Conservation (phyloP, 1,139 yeast species). For the Geotrichum candidum region DNA sequence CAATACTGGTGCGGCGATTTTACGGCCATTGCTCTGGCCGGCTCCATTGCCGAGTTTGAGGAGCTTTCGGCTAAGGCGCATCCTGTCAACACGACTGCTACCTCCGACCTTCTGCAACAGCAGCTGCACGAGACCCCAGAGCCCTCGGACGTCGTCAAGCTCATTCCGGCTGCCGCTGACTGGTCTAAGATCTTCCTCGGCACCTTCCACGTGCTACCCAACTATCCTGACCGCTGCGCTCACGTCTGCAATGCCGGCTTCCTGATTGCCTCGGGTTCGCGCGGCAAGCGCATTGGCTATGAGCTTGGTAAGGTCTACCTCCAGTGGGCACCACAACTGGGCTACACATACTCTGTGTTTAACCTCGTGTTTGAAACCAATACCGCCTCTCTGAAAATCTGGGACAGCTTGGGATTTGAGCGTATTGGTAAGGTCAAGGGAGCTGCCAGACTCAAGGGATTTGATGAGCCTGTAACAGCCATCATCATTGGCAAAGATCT, state of each 20-base stretch:
- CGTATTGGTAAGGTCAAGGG: conserved; percentile 62
- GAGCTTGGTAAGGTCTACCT: conserved; percentile 57
- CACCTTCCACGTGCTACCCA: conserved; percentile 69
- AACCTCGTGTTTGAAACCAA: conserved; percentile 74
- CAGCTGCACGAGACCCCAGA: conserved; percentile 10
- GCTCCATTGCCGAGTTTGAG: conserved; percentile 22
- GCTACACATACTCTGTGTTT: conserved; percentile 74
- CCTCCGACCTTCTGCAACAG: conserved; percentile 8
- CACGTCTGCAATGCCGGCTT: conserved; percentile 82
- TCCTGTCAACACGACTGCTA: conserved; percentile 1
- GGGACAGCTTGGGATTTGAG: conserved; percentile 73
- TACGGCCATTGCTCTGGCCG: conserved; percentile 45
- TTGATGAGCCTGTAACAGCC: conserved; percentile 58
- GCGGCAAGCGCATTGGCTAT: conserved; percentile 58
- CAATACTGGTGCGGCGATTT: conserved; percentile 73
- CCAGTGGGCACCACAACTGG: conserved; percentile 61
- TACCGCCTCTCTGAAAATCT: conserved; percentile 57
- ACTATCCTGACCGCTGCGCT: conserved; percentile 68
- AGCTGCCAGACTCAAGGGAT: conserved; percentile 61
- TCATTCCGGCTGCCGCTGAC: conserved; percentile 25
- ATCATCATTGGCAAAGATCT: conserved; percentile 53
- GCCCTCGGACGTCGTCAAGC: conserved; percentile 7
- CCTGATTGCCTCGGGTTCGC: conserved; percentile 47
- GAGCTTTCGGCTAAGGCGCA: background rate
- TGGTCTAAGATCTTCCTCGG: conserved; percentile 53